These are phyloP conservation scores for Mycena albidolilacea DNA, from an alignment of 768 basidiomycete genomes.

Conservation along the genomic window DNA sequence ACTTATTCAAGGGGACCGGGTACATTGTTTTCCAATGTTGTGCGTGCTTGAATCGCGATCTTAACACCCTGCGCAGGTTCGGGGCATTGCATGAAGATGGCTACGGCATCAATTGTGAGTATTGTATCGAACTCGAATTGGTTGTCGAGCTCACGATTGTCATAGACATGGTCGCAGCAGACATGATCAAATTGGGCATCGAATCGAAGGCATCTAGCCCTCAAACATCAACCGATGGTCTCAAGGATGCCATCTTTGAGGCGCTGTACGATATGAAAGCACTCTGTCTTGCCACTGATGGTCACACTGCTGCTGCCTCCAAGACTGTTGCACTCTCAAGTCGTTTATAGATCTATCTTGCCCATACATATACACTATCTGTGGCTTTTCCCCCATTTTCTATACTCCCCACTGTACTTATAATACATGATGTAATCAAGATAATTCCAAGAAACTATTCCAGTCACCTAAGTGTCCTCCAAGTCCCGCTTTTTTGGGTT, in stretches of 20 bases:
- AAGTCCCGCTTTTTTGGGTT: constrained; percentile 34
- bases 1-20: constrained; percentile 92
- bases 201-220: constrained; percentile 87
- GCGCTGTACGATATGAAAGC: constrained; percentile 80
- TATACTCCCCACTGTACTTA: constrained; percentile 19
- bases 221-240: constrained; percentile 77
- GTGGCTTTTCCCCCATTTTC: constrained; percentile 31
- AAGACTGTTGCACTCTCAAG: constrained; percentile 29
- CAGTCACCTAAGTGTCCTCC: neutral
- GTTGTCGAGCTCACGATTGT: constrained; percentile 18
- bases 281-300: constrained; percentile 58
- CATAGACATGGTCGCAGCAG: constrained; percentile 84
- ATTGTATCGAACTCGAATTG: neutral
- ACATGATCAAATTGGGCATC: constrained; percentile 91
- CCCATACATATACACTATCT: constrained; percentile 12
- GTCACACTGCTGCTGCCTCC: constrained; percentile 37
- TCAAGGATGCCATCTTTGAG: constrained; percentile 73
- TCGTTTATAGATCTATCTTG: constrained; percentile 46
- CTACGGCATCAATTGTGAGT: constrained; percentile 92
- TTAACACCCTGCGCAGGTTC: constrained; percentile 62
- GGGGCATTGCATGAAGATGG: constrained; percentile 88
- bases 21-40: constrained; percentile 46
- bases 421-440: constrained; percentile 28
- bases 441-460: constrained; percentile 18
- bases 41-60: constrained; percentile 3